These are phyloP conservation scores for Candida saitoana DNA, from an alignment of 805 yeast species.

Conservation along the genomic window DNA sequence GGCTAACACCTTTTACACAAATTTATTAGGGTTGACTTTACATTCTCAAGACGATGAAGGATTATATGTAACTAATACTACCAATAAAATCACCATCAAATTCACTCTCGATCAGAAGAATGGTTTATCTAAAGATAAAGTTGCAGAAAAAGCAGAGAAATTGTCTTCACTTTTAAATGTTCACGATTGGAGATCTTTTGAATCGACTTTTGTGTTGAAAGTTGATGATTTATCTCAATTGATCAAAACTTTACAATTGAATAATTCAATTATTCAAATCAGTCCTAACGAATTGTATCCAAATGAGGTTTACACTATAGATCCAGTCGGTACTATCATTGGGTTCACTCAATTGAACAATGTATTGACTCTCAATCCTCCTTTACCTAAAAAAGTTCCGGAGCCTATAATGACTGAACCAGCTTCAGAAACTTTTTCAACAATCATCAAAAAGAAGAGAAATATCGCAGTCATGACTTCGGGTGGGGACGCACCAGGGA, in stretches of 20 bases:
- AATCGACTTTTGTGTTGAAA: conserved; percentile 44
- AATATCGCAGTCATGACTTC: conserved; percentile 95
- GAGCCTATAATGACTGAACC: conserved; percentile 16
- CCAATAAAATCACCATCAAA: conserved; percentile 18
- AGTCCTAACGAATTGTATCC: conserved; percentile 74
- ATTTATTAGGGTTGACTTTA: conserved; percentile 32
- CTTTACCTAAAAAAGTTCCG: conserved; percentile 17
- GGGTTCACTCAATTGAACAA: conserved; percentile 70
- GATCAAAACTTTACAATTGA: conserved; percentile 27
- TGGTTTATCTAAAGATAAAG: conserved; percentile 16
- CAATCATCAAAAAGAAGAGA: conserved; percentile 27
- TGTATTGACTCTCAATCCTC: conserved; percentile 51
- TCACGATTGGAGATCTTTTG: conserved; percentile 49
- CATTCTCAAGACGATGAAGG: conserved; percentile 15
- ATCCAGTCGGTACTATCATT: conserved; percentile 77
- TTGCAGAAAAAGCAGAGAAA: conserved; percentile 11
- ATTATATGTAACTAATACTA: conserved; percentile 20
- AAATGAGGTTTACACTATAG: conserved; percentile 68
- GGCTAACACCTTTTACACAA: conserved; percentile 56
- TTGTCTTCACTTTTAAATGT: conserved; percentile 15
- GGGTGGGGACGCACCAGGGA: conserved; percentile 99
- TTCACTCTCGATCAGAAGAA: conserved; percentile 15
- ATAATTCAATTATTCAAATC: conserved; percentile 44
- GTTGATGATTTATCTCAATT: conserved; percentile 38
- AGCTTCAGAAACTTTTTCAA: conserved; percentile 17